These are phyloP conservation scores for Allomyces javanicus DNA, from an alignment of 192 early-diverging fungal genomes.

Conservation along the genomic window DNA sequence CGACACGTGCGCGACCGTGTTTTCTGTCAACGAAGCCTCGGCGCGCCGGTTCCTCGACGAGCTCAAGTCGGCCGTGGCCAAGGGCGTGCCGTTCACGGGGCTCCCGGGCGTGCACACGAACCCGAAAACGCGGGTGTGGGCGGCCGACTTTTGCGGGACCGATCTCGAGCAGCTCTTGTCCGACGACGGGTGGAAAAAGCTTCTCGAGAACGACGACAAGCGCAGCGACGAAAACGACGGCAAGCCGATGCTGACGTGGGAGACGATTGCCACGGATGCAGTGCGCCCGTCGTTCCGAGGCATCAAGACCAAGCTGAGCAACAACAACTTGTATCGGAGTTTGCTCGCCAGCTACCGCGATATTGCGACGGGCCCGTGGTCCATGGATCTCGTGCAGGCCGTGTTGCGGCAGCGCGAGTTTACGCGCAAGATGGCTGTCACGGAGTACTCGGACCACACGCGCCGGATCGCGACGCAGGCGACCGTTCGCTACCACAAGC, in stretches of 20 bases:
- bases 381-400: slow-evolving; percentile 25
- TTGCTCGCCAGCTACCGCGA: slow-evolving; percentile 18
- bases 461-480: slow-evolving; percentile 10
- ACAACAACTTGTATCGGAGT: slow-evolving; percentile 4
- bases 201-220: neutral
- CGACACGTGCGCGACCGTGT: slow-evolving; percentile 5
- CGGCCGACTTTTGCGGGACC: slow-evolving; percentile 1
- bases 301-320: neutral
- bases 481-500: slow-evolving; percentile 20
- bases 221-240: neutral
- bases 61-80: neutral
- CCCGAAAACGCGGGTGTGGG: neutral
- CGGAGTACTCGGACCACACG: slow-evolving; percentile 12
- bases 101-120: neutral
- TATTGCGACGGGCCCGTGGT: slow-evolving; percentile 11
- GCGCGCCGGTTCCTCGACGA: slow-evolving; percentile 13
- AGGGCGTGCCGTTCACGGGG: slow-evolving; percentile 1
- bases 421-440: slow-evolving; percentile 22
- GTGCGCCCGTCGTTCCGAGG: neutral
- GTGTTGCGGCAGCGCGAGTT: slow-evolving; percentile 28
- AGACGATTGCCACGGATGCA: slow-evolving; percentile 3
- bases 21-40: slow-evolving; percentile 8
- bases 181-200: neutral
- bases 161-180: slow-evolving; percentile 1
- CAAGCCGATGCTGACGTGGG: slow-evolving; percentile 2